Percentiles rank a stretch among this genome's conserved stretches.
Conservation (phyloP, 116 monocot genomes). For the Dioscorea cayenensis region DNA sequence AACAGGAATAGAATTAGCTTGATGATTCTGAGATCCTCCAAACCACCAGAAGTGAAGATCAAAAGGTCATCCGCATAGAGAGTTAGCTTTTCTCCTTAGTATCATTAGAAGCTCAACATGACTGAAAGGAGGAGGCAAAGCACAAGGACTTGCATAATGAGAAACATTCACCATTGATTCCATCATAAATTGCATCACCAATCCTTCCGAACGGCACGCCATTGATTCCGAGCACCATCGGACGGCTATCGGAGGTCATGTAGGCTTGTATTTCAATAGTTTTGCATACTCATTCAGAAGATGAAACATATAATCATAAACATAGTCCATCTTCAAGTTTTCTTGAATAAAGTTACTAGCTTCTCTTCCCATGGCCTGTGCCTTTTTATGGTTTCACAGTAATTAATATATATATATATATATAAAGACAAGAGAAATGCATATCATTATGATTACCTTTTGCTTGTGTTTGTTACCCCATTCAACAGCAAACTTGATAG, state of each 20-base stretch:
- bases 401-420: background rate
- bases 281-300: conserved; percentile 41
- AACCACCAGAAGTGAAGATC: too few relatives aligned
- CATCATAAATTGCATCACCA: conserved; percentile 26
- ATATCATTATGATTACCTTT: conserved; percentile 15
- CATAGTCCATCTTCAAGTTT: conserved; percentile 39
- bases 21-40: too few relatives aligned
- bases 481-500: conserved; percentile 58
- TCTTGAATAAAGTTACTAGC: conserved; percentile 30
- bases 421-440: background rate
- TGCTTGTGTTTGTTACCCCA: conserved; percentile 52
- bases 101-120: conserved; percentile 21
- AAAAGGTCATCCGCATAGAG: too few relatives aligned
- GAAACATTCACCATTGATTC: conserved; percentile 29
- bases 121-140: conserved; percentile 27
- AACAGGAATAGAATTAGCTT: too few relatives aligned
- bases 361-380: conserved; percentile 25
- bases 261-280: conserved; percentile 39
- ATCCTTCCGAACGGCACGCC: conserved; percentile 25
- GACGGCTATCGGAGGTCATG: conserved; percentile 23
- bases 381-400: conserved; percentile 9
- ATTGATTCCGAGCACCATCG: conserved; percentile 34
- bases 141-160: conserved; percentile 20
- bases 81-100: conserved; percentile 10
- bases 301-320: conserved; percentile 59